Evolutionary conservation across 257 asterid genomes (phyloP).

Genomic region (Jaltomata sinuosa): DNA sequence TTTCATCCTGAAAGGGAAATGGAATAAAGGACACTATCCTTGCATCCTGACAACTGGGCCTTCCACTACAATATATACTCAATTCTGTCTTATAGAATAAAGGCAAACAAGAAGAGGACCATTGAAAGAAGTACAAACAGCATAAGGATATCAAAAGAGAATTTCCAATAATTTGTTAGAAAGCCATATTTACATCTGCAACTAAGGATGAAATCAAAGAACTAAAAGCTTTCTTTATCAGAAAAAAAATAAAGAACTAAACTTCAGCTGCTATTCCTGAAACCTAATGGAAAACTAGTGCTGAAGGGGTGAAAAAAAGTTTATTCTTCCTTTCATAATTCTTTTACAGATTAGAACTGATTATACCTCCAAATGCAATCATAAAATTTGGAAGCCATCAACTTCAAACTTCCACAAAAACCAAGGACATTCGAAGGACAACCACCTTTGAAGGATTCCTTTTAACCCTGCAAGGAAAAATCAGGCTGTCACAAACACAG

Average conservation of each 20-base stretch:
- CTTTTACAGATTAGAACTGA: constrained; percentile 20
- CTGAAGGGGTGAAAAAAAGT: background rate
- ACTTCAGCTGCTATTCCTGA: background rate
- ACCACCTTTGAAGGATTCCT: constrained; percentile 12
- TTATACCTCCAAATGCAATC: constrained; percentile 25
- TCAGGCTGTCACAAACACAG: background rate
- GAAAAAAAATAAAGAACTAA: background rate
- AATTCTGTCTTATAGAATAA: background rate
- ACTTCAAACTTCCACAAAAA: constrained; percentile 20
- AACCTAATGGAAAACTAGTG: background rate
- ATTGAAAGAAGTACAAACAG: background rate
- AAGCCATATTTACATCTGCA: constrained; percentile 1
- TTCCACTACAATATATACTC: background rate
- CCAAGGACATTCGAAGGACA: constrained; percentile 10
- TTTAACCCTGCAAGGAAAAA: constrained; percentile 39
- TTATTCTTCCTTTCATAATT: constrained; percentile 9
- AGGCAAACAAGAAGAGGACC: background rate
- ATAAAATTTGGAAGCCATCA: constrained; percentile 27
- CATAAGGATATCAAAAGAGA: background rate
- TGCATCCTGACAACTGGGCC: background rate
- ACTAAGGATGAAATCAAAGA: background rate
- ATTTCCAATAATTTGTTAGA: constrained; percentile 1
- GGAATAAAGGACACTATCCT: background rate
- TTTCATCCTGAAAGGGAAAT: background rate
- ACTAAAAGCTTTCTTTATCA: background rate